Percentiles rank a stretch among this genome's conserved stretches.
Conservation (phyloP, 345 rosid genomes). For the Eucalyptus cloeziana region DNA sequence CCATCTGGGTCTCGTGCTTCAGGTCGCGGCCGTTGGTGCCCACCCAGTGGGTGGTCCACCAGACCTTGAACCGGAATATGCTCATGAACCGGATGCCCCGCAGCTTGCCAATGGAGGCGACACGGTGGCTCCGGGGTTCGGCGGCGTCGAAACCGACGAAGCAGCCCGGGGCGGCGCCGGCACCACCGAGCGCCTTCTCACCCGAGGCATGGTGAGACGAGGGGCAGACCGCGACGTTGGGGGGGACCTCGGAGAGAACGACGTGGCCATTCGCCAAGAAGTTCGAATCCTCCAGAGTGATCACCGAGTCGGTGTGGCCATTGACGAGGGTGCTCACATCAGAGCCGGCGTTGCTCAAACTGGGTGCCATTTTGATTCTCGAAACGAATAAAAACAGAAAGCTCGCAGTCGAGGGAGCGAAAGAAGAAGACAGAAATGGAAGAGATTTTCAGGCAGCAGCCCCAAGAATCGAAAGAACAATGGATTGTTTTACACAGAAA, state of each 20-base stretch:
- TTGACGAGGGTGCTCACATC: constrained; percentile 6
- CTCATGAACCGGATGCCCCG: constrained; percentile 68
- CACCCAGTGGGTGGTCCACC: constrained; percentile 99
- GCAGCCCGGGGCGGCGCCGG: constrained; percentile 17
- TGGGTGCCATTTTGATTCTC: constrained; percentile 27
- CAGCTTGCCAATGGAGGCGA: constrained; percentile 59
- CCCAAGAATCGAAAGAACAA: not conserved
- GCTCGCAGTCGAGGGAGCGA: not conserved
- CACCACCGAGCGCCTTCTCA: not conserved
- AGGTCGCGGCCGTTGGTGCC: constrained; percentile 67
- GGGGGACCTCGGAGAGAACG: constrained; percentile 59
- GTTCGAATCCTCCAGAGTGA: constrained; percentile 38
- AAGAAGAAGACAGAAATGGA: not conserved
- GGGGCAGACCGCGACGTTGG: constrained; percentile 19
- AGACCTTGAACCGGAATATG: constrained; percentile 93
- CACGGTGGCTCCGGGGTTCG: constrained; percentile 44
- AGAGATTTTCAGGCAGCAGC: not conserved
- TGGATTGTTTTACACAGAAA: not conserved
- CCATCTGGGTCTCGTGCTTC: constrained; percentile 71
- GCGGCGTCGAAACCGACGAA: constrained; percentile 48
- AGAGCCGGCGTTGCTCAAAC: constrained; percentile 7
- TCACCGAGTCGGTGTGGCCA: not conserved
- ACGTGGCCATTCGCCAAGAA: constrained; percentile 51
- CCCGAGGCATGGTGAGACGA: not conserved
- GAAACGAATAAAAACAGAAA: not conserved